phyloP scores from a whole-genome alignment of 2,329 filamentous ascomycete genomes.

The Fusarium dlaminii region DNA sequence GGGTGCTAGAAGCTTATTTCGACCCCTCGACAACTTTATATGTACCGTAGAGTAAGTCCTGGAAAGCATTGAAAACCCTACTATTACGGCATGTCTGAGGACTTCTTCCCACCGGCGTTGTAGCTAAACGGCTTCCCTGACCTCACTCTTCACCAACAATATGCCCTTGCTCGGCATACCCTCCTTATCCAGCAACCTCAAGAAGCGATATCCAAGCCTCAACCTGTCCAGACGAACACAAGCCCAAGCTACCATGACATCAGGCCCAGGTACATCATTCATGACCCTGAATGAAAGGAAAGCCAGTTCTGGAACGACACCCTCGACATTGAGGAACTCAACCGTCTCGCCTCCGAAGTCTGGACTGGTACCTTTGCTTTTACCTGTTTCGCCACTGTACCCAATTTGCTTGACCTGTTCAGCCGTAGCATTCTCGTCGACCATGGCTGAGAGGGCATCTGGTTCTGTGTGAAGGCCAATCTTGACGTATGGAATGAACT shows the following conservation, averaged over 20 bases:
- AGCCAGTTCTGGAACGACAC: background rate
- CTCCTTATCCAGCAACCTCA: background rate
- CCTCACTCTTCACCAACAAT: background rate
- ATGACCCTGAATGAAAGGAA: constrained; percentile 5
- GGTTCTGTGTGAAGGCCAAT: constrained; percentile 2
- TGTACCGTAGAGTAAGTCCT: too few species aligned
- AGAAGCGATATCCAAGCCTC: constrained; percentile 11
- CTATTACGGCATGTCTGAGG: fast-evolving
- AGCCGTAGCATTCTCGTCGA: background rate
- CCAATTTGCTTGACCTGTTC: background rate
- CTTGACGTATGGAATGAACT: constrained; percentile 12
- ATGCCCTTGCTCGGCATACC: constrained; percentile 6
- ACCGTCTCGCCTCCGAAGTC: background rate
- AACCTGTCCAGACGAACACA: constrained; percentile 3
- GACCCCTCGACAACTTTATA: too few species aligned
- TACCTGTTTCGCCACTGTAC: background rate
- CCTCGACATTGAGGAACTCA: constrained; percentile 2
- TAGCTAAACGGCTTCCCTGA: background rate
- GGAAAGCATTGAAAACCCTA: fast-evolving
- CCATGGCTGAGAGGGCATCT: background rate
- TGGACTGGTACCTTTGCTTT: background rate
- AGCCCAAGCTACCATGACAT: constrained; percentile 7
- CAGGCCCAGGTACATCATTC: constrained; percentile 7
- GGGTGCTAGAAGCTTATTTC: background rate
- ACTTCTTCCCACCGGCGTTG: fast-evolving